Percentiles rank a stretch among this genome's conserved stretches.
phyloP scores from a whole-genome alignment of 2,329 filamentous ascomycete species.

The Colletotrichum plurivorum region DNA sequence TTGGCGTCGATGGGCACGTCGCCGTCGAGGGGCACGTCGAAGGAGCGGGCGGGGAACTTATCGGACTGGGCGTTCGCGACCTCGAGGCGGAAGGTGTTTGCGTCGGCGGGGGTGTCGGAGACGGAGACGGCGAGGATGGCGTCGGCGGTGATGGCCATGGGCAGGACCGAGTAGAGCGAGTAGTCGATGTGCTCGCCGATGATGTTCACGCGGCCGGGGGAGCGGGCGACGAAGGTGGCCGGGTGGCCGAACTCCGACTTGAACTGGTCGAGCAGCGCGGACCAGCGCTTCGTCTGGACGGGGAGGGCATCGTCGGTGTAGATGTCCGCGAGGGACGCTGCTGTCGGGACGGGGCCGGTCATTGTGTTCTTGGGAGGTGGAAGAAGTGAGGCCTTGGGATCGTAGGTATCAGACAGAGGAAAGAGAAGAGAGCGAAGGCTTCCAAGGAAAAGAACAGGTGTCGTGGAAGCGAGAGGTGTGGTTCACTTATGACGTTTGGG shows the following conservation, averaged over 20 bases:
- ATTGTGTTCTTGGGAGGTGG: slow-evolving; percentile 51
- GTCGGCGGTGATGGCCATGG: slow-evolving; percentile 95
- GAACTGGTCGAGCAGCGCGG: slow-evolving; percentile 79
- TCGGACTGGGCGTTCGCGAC: slow-evolving; percentile 83
- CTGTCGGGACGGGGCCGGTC: slow-evolving; percentile 78
- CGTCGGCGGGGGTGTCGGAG: slow-evolving; percentile 63
- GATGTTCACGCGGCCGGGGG: slow-evolving; percentile 95
- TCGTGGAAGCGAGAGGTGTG: not conserved
- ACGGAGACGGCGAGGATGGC: slow-evolving; percentile 85
- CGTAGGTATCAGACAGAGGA: not conserved
- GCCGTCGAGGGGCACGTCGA: slow-evolving; percentile 75
- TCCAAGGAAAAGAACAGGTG: not conserved
- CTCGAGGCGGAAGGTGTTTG: slow-evolving; percentile 75
- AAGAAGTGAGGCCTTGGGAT: slow-evolving; percentile 29
- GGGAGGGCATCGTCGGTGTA: slow-evolving; percentile 82
- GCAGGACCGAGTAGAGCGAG: slow-evolving; percentile 94
- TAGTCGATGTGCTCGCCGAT: slow-evolving; percentile 99
- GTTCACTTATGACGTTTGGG: slow-evolving; percentile 33
- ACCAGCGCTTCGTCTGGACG: slow-evolving; percentile 81
- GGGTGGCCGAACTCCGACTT: slow-evolving; percentile 76
- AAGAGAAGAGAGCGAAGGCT: not conserved
- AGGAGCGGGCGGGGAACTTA: slow-evolving; percentile 83
- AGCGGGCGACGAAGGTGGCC: slow-evolving; percentile 87
- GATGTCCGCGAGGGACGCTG: slow-evolving; percentile 82
- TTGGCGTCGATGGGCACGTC: slow-evolving; percentile 86